Evolutionary conservation across 768 basidiomycete genomes (phyloP).

Genomic region (Termitomyces sp.): DNA sequence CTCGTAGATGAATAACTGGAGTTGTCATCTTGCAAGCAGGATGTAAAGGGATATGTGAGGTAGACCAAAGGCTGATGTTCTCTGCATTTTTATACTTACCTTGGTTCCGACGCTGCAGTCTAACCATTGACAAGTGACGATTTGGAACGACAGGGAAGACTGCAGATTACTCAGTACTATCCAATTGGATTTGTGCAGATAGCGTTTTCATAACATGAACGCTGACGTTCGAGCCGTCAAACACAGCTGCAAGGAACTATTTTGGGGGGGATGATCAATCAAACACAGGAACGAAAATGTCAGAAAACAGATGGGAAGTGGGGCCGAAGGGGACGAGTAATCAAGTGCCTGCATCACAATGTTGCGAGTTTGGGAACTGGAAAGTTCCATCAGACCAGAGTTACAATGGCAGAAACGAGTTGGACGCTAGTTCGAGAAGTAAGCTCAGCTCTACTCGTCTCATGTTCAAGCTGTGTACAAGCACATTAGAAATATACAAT

Average conservation of each 20-base stretch:
- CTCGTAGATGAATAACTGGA: constrained; percentile 33
- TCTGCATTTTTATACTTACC: constrained; percentile 4
- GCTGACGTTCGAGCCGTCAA: background rate
- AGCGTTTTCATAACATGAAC: background rate
- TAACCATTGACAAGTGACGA: background rate
- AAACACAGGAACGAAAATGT: background rate
- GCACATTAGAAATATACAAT: background rate
- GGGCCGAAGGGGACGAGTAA: background rate
- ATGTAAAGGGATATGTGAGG: constrained; percentile 2
- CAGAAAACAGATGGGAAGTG: background rate
- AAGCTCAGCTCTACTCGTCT: background rate
- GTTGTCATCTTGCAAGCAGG: constrained; percentile 11
- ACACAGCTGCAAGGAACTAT: background rate
- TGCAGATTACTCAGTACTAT: constrained; percentile 8
- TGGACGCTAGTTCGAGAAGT: background rate
- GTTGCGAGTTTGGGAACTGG: background rate
- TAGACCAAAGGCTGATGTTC: background rate
- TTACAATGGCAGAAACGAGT: background rate
- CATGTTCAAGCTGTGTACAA: background rate
- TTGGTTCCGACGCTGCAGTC: constrained; percentile 3
- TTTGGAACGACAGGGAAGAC: constrained; percentile 1
- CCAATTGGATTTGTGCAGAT: background rate
- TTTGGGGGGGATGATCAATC: background rate
- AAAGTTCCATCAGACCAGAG: background rate
- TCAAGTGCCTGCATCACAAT: background rate